These are phyloP conservation scores for Uncinocarpus reesii DNA, from an alignment of 2,329 filamentous ascomycete species.

Conservation along the genomic window DNA sequence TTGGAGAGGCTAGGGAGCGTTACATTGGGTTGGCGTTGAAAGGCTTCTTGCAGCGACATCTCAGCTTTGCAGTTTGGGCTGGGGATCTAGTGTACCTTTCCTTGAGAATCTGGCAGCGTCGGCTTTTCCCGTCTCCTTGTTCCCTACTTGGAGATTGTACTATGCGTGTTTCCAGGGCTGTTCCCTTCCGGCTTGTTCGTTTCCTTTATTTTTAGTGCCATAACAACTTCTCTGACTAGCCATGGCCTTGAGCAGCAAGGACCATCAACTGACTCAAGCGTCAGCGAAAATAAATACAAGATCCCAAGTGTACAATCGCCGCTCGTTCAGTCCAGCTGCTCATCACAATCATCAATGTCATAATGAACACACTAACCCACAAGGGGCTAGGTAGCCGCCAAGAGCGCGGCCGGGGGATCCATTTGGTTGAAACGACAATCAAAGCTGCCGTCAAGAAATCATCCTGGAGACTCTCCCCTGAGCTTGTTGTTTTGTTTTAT, in stretches of 20 bases:
- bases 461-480: constrained; percentile 1
- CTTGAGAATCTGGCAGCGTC: not conserved
- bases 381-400: not conserved
- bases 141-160: not conserved
- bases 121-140: not conserved
- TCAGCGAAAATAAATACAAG: too few relatives aligned
- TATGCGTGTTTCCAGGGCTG: not conserved
- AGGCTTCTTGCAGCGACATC: not conserved
- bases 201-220: too few relatives aligned
- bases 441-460: not conserved
- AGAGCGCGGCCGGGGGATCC: not conserved
- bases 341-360: too few relatives aligned
- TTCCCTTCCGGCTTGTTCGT: not conserved
- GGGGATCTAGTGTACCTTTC: not conserved
- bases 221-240: too few relatives aligned
- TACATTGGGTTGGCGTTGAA: not conserved
- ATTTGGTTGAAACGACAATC: not conserved
- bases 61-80: not conserved
- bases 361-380: not conserved
- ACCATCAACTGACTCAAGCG: too few relatives aligned
- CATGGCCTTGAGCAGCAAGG: too few relatives aligned
- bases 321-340: too few relatives aligned
- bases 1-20: not conserved
- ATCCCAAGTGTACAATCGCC: too few relatives aligned
- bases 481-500: constrained; percentile 5